Conservation (phyloP, 768 basidiomycete genomes). For the Lactarius deliciosus region DNA sequence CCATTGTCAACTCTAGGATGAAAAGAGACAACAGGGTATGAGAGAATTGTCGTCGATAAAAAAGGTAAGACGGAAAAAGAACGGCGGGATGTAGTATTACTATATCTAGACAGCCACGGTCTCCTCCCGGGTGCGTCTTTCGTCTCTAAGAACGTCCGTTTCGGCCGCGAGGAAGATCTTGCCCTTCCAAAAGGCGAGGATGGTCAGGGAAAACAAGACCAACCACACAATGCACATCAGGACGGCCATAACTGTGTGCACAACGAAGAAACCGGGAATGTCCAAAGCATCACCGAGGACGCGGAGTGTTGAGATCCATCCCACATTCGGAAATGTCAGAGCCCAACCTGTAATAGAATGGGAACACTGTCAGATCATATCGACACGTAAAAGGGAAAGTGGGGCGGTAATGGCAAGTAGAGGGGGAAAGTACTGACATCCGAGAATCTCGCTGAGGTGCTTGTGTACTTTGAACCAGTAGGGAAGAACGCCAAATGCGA, state of each 20-base stretch:
- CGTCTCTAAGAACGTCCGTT: constrained; percentile 46
- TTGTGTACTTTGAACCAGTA: constrained; percentile 53
- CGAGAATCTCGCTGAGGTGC: constrained; percentile 46
- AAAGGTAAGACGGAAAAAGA: not conserved
- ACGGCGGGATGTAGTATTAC: not conserved
- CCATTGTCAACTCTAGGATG: not conserved
- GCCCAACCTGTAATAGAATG: constrained; percentile 40
- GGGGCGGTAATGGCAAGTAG: not conserved
- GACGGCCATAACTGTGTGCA: constrained; percentile 44
- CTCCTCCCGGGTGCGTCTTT: not conserved
- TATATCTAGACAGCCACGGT: constrained; percentile 5
- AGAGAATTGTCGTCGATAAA: not conserved
- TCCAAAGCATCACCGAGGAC: constrained; percentile 45
- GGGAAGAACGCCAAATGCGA: constrained; percentile 45
- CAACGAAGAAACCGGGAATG: constrained; percentile 40
- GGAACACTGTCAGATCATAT: not conserved
- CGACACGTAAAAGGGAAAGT: not conserved
- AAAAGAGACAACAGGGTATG: not conserved
- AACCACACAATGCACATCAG: constrained; percentile 44
- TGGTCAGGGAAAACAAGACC: constrained; percentile 44
- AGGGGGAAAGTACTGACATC: constrained; percentile 36
- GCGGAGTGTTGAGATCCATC: constrained; percentile 46
- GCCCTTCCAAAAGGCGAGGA: constrained; percentile 44
- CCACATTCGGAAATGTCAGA: constrained; percentile 49
- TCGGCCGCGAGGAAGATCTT: constrained; percentile 44